phyloP scores from a whole-genome alignment of 1,284 basidiomycete genomes.

The Meira nashicola region DNA sequence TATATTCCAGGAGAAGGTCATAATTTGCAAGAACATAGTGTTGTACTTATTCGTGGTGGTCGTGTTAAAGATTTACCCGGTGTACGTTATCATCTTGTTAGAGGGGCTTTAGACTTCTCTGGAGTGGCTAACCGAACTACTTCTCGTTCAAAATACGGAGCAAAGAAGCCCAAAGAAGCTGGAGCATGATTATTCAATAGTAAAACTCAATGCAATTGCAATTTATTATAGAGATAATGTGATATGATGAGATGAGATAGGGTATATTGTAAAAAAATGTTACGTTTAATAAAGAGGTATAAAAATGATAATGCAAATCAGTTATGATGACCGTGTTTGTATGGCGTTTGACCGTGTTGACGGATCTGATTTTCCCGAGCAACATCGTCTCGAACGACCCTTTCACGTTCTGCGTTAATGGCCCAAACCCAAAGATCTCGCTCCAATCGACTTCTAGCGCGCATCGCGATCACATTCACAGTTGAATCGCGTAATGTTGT shows the following conservation, averaged over 20 bases:
- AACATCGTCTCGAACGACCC: slow-evolving; percentile 55
- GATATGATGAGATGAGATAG: neutral
- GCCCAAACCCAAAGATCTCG: slow-evolving; percentile 84
- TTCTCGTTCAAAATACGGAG: slow-evolving; percentile 90
- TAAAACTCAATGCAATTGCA: neutral
- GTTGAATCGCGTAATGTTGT: slow-evolving; percentile 62
- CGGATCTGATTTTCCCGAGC: slow-evolving; percentile 48
- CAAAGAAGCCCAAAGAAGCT: slow-evolving; percentile 70
- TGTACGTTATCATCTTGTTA: slow-evolving; percentile 79
- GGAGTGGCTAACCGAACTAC: slow-evolving; percentile 79
- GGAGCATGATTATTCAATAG: slow-evolving; percentile 6
- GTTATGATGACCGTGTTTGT: slow-evolving; percentile 1
- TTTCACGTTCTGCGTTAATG: slow-evolving; percentile 75
- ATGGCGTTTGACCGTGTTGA: slow-evolving; percentile 24
- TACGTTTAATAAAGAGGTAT: neutral
- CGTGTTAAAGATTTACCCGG: slow-evolving; percentile 88
- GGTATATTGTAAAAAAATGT: neutral
- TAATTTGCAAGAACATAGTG: slow-evolving; percentile 95
- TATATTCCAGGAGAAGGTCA: slow-evolving; percentile 98
- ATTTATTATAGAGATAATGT: neutral
- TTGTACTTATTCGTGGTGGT: slow-evolving; percentile 87
- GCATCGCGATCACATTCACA: slow-evolving; percentile 64
- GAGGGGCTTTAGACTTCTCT: slow-evolving; percentile 85
- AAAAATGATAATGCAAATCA: slow-evolving; percentile 1
- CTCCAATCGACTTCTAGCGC: slow-evolving; percentile 71